Percentiles rank a stretch among this genome's conserved stretches.
These are phyloP conservation scores for Aegle marmelos DNA, from an alignment of 345 rosid species.

Conservation along the genomic window DNA sequence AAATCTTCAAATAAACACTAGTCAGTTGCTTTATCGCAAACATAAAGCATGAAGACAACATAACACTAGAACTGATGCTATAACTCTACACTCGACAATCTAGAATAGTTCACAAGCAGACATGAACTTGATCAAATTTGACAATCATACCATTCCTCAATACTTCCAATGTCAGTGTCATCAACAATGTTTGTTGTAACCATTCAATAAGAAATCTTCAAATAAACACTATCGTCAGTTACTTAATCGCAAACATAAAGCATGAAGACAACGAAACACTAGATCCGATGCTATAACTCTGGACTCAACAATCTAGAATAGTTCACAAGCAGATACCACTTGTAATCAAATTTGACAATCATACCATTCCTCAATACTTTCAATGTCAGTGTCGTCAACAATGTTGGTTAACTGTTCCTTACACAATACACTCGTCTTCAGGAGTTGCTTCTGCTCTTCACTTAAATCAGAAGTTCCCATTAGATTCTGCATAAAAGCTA, in stretches of 20 bases:
- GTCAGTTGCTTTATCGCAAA: background rate
- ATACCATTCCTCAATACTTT: constrained; percentile 78
- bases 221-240: background rate
- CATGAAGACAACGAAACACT: no score
- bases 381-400: constrained; percentile 57
- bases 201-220: background rate
- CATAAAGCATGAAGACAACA: no score
- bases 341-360: constrained; percentile 3
- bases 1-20: background rate
- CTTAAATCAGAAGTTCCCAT: constrained; percentile 51
- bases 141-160: constrained; percentile 64
- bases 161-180: constrained; percentile 63
- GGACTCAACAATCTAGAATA: no score
- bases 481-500: constrained; percentile 48
- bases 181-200: constrained; percentile 40
- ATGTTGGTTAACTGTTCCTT: constrained; percentile 68
- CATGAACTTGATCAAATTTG: background rate
- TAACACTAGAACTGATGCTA: background rate
- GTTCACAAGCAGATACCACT: no score
- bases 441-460: constrained; percentile 53
- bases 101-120: background rate
- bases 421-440: constrained; percentile 50
- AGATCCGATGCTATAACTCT: no score
- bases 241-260: background rate
- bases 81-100: background rate